Base-by-base conservation (phyloP, 352 stramenopile species). In the Globisporangium rhizosaccharum region DNA sequence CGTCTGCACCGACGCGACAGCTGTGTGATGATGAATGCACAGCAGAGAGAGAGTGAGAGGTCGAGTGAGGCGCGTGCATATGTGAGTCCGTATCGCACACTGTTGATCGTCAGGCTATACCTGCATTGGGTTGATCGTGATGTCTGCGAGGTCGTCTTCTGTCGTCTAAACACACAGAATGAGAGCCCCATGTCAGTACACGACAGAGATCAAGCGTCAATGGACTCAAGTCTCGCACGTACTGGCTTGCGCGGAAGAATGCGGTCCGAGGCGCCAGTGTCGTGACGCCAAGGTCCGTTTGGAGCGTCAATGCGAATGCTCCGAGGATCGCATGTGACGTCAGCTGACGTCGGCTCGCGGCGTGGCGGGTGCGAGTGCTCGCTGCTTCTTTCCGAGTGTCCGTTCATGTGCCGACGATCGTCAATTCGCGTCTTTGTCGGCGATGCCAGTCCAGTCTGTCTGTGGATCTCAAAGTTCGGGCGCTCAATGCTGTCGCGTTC, bases 1-100 rank as follows among this genome's bases (percentile, higher is more conserved):
- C 83, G 73, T 59, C 83, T 72, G 51, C 83, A 91, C 17, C 82
- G 70, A 46, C 81, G 69, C 20, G 76, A 66, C 25, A 87, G 67
- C 79, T 92, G 39, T 5, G 20, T 23, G 5, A 3, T n/a, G 3
- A 46, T 7, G 10, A 28, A 28, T 11, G 44, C 10, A 25, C 8
- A 30, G 6, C n/a, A 25, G n/a, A 10, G 18, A 28, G 7, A 7
- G 8, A 20, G n/a, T 11, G 7, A 26, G 8, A 30, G 3, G 39
- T n/a, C 39, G 44, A 49, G 10, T 49, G 44, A 18, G 17, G 2
- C 2, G 8, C 9, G 11, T 20, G 20, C 44, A 49, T 5, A 49
- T 49, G n/a, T 5, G 0, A 46, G 41, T 46, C 39, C 5, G 39
- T 17, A 8, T 14, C 39, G 39, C 39, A 28, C 14, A 30, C 45